A percentile compares a stretch with the other conserved stretches of the same genome.
phyloP scores from a whole-genome alignment of 306 rosid genomes.

The Albizia julibrissin region DNA sequence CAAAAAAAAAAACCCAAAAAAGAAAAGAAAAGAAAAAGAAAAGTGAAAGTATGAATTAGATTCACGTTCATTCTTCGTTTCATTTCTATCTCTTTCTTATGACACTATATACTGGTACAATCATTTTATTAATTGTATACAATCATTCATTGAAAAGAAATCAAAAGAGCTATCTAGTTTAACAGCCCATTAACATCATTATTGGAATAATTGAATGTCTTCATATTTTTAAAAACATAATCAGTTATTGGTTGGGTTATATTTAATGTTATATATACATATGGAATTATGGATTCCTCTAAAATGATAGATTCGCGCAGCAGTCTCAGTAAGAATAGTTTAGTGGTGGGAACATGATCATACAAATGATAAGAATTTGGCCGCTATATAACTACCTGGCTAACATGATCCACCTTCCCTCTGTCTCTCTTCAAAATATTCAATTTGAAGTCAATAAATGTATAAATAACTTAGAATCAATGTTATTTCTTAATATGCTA shows the following conservation, averaged over 20 bases:
- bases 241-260: slow-evolving; percentile 23
- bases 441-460: slow-evolving; percentile 51
- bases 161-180: slow-evolving; percentile 27
- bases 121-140: neutral
- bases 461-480: slow-evolving; percentile 23
- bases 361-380: slow-evolving; percentile 43
- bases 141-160: neutral
- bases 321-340: slow-evolving; percentile 31
- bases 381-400: slow-evolving; percentile 52
- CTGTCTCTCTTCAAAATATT: slow-evolving; percentile 54
- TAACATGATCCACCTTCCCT: slow-evolving; percentile 56
- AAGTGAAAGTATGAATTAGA: neutral
- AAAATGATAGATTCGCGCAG: slow-evolving; percentile 30
- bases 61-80: neutral
- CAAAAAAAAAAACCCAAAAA: too few relatives aligned
- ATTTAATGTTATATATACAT: neutral
- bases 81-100: neutral
- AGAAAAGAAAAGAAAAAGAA: neutral
- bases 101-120: neutral
- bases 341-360: slow-evolving; percentile 41
- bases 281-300: slow-evolving; percentile 21
- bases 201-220: slow-evolving; percentile 30
- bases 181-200: slow-evolving; percentile 33
- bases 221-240: slow-evolving; percentile 21
- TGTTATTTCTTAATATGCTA: neutral